These are phyloP conservation scores for Thelonectria olida DNA, from an alignment of 2,329 filamentous ascomycete species.

Conservation along the genomic window DNA sequence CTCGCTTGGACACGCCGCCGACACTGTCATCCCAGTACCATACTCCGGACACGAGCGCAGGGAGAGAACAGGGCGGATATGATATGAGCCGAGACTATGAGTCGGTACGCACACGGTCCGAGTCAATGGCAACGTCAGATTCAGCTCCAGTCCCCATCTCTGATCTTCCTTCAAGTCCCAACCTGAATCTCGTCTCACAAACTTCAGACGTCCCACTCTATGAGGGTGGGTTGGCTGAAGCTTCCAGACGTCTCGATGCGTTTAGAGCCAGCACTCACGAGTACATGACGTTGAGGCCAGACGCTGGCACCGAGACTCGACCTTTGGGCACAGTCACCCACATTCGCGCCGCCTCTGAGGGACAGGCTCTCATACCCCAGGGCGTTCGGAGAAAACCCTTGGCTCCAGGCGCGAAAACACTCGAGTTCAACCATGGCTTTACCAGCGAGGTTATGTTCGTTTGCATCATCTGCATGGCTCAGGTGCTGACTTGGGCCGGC, in stretches of 20 bases:
- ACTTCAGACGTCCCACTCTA: slow-evolving; percentile 25
- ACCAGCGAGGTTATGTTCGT: slow-evolving; percentile 39
- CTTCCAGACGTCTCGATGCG: slow-evolving; percentile 35
- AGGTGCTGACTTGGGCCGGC: slow-evolving; percentile 35
- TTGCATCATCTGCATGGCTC: slow-evolving; percentile 37
- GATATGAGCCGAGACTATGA: not conserved
- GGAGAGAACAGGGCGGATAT: not conserved
- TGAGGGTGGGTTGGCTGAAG: slow-evolving; percentile 36
- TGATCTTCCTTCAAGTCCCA: not conserved
- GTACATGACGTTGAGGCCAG: slow-evolving; percentile 33
- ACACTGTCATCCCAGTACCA: slow-evolving; percentile 26
- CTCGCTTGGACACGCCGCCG: slow-evolving; percentile 36
- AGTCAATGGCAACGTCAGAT: slow-evolving; percentile 13
- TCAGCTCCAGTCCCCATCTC: not conserved
- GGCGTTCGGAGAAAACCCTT: slow-evolving; percentile 37
- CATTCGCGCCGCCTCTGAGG: slow-evolving; percentile 32
- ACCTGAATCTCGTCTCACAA: not conserved
- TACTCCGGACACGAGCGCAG: slow-evolving; percentile 17
- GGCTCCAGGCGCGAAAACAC: slow-evolving; percentile 32
- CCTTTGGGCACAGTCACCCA: slow-evolving; percentile 33
- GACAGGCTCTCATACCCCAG: slow-evolving; percentile 19
- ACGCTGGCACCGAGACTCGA: slow-evolving; percentile 25
- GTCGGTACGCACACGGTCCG: not conserved
- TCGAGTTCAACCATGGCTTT: slow-evolving; percentile 36
- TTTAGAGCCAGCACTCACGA: slow-evolving; percentile 33